Conservation (phyloP, 2,329 filamentous ascomycete genomes). For the Xylariales sp. region DNA sequence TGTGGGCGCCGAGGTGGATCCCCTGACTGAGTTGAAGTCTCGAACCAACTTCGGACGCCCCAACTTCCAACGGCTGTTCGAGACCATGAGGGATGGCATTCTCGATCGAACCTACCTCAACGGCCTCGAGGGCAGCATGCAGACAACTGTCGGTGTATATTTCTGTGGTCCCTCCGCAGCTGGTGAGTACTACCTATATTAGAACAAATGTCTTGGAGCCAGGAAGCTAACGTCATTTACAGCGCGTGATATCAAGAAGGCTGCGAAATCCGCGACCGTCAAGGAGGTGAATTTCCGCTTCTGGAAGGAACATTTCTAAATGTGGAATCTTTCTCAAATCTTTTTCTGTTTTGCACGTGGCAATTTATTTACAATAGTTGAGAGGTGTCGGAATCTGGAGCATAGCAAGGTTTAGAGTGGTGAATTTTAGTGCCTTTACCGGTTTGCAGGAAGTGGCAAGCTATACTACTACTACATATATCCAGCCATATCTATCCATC, state of each 20-base stretch:
- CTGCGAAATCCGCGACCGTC: conserved; percentile 67
- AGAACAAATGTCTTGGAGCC: neutral
- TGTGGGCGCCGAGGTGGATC: conserved; percentile 82
- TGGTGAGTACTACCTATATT: conserved; percentile 35
- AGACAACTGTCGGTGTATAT: conserved; percentile 91
- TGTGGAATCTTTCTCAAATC: too few relatives aligned
- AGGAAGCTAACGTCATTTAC: conserved; percentile 32
- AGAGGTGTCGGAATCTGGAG: too few relatives aligned
- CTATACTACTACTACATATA: too few relatives aligned
- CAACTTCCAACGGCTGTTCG: conserved; percentile 78
- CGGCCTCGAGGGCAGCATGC: conserved; percentile 70
- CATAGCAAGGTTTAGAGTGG: too few relatives aligned
- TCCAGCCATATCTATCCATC: too few relatives aligned
- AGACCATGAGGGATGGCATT: conserved; percentile 83
- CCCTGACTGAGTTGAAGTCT: conserved; percentile 83
- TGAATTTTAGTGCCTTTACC: too few relatives aligned
- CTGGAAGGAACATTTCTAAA: conserved; percentile 92
- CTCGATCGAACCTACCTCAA: conserved; percentile 79
- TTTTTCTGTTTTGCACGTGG: too few relatives aligned
- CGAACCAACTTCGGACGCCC: conserved; percentile 94
- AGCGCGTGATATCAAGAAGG: conserved; percentile 80
- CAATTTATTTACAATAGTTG: too few relatives aligned
- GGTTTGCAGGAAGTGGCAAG: too few relatives aligned
- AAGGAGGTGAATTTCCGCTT: conserved; percentile 90
- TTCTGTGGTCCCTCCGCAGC: conserved; percentile 86